Evolutionary conservation across 352 stramenopile species (phyloP).

Genomic region (Pythium scleroteichum): DNA sequence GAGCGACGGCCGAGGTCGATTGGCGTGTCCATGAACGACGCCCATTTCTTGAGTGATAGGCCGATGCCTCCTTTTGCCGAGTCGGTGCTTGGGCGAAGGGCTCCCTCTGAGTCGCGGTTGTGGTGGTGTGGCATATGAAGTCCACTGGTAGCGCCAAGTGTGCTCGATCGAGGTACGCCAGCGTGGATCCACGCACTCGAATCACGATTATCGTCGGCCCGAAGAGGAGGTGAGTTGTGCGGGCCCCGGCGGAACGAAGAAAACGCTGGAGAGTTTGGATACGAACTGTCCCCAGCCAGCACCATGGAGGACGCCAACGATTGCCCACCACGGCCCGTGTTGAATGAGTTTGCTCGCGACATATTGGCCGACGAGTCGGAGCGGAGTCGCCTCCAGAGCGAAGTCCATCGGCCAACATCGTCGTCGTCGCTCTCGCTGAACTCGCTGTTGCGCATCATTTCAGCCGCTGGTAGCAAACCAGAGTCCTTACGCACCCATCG

Average conservation of each 20-base stretch:
- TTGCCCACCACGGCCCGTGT: slow-evolving; percentile 30
- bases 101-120: slow-evolving; percentile 20
- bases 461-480: slow-evolving; percentile 33
- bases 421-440: slow-evolving; percentile 73
- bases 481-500: slow-evolving; percentile 78
- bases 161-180: slow-evolving; percentile 18
- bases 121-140: slow-evolving; percentile 13
- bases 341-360: slow-evolving; percentile 72
- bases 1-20: slow-evolving; percentile 75
- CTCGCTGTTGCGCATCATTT: slow-evolving; percentile 47
- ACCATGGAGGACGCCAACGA: slow-evolving; percentile 45
- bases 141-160: neutral
- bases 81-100: slow-evolving; percentile 42
- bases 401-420: slow-evolving; percentile 60
- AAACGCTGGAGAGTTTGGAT: slow-evolving; percentile 64
- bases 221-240: slow-evolving; percentile 36
- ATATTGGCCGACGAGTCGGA: slow-evolving; percentile 52
- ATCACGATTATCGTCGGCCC: slow-evolving; percentile 11
- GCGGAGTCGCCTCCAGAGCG: slow-evolving; percentile 65
- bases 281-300: slow-evolving; percentile 50
- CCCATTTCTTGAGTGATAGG: slow-evolving; percentile 72
- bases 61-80: slow-evolving; percentile 49
- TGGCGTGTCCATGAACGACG: slow-evolving; percentile 60
- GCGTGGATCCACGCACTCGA: slow-evolving; percentile 17
- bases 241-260: slow-evolving; percentile 54